Evolutionary conservation across 202 grass and related monocot species (phyloP).

Genomic region (Schoenoplectus triqueter): DNA sequence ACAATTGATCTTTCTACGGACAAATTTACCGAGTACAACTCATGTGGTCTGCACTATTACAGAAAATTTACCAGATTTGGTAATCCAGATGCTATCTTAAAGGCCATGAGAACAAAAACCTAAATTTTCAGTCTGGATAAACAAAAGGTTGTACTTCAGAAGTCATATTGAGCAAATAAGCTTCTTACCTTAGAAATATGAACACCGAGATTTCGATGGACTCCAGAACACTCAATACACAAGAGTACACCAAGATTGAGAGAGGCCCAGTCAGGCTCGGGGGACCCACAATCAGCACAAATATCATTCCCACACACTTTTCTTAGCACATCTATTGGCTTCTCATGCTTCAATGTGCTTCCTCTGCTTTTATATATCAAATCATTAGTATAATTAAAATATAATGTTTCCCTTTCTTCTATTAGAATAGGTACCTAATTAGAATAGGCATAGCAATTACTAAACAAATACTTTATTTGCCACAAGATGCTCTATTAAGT

Average conservation of each 20-base stretch:
- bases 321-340: conserved; percentile 94
- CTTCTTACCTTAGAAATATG: conserved; percentile 95
- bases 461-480: not conserved
- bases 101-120: not conserved
- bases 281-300: conserved; percentile 87
- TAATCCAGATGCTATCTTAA: conserved; percentile 4
- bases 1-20: conserved; percentile 10
- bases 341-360: conserved; percentile 59
- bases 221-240: conserved; percentile 97
- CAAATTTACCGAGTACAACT: not conserved
- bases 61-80: not conserved
- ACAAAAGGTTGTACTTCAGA: conserved; percentile 3
- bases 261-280: conserved; percentile 96
- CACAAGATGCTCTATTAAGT: conserved; percentile 9
- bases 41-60: not conserved
- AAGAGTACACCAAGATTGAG: conserved; percentile 91
- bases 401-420: not conserved
- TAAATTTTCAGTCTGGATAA: not conserved
- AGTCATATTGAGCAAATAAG: not conserved
- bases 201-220: conserved; percentile 96
- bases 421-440: no score
- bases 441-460: not conserved
- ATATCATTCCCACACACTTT: conserved; percentile 80
- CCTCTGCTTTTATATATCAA: conserved; percentile 33
- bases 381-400: not conserved